These are phyloP conservation scores for Globisporangium abappressorium DNA, from an alignment of 352 stramenopile genomes.

Conservation along the genomic window DNA sequence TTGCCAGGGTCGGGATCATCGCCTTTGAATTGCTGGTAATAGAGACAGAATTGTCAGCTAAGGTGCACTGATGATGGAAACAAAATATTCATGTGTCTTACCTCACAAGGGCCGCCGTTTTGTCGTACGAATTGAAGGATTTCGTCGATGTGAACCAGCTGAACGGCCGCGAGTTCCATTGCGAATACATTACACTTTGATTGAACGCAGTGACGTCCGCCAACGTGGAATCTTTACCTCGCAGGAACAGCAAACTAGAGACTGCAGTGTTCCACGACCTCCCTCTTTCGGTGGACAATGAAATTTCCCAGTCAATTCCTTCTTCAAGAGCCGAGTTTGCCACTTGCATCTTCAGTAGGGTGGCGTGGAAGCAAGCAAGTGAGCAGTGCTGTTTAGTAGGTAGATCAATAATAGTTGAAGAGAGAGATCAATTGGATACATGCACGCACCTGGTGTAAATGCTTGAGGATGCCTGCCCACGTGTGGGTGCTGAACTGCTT, in stretches of 20 bases:
- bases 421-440: background rate
- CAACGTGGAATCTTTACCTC: constrained; percentile 28
- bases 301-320: constrained; percentile 57
- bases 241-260: constrained; percentile 49
- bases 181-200: constrained; percentile 41
- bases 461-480: constrained; percentile 73
- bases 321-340: constrained; percentile 56
- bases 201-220: constrained; percentile 33
- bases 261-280: constrained; percentile 37
- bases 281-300: constrained; percentile 25
- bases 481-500: constrained; percentile 73
- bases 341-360: constrained; percentile 54
- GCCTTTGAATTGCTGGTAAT: constrained; percentile 60
- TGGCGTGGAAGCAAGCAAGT: background rate
- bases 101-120: constrained; percentile 56
- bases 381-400: background rate
- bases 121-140: constrained; percentile 66
- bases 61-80: background rate
- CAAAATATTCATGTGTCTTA: constrained; percentile 7
- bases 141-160: constrained; percentile 23
- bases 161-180: constrained; percentile 40
- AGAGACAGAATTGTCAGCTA: background rate
- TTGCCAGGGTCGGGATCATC: constrained; percentile 42
- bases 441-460: constrained; percentile 55
- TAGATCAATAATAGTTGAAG: too few relatives aligned